These are phyloP conservation scores for Stagonosporopsis vannaccii DNA, from an alignment of 2,329 filamentous ascomycete genomes.

Conservation along the genomic window DNA sequence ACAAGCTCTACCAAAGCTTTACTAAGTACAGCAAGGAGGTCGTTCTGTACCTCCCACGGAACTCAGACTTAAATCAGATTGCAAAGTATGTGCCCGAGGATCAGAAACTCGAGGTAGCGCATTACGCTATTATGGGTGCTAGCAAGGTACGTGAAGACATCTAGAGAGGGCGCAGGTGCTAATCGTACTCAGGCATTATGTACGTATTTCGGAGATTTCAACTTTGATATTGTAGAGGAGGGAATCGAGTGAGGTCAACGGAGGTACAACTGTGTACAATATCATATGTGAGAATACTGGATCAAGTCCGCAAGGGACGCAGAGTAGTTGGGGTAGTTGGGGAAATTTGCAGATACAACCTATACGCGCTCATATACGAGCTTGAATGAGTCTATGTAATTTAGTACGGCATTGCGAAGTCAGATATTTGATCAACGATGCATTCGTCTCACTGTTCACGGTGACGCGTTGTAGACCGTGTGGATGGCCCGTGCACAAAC, in stretches of 20 bases:
- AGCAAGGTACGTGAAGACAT: slow-evolving; percentile 70
- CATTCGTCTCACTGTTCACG: background rate
- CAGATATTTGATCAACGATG: background rate
- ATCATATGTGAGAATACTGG: background rate
- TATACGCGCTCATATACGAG: no score
- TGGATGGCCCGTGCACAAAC: slow-evolving; percentile 2
- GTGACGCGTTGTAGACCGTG: slow-evolving; percentile 1
- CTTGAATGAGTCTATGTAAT: background rate
- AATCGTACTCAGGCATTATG: slow-evolving; percentile 58
- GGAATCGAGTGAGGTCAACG: slow-evolving; percentile 2
- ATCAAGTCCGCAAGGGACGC: background rate
- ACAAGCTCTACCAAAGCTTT: slow-evolving; percentile 52
- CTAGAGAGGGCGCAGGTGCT: background rate
- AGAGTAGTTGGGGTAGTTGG: background rate
- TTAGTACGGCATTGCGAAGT: background rate
- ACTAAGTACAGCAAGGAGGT: slow-evolving; percentile 56
- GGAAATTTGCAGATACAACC: no score
- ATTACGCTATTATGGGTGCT: slow-evolving; percentile 90
- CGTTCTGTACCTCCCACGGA: slow-evolving; percentile 82
- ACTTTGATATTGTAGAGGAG: slow-evolving; percentile 40
- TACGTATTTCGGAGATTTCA: slow-evolving; percentile 64
- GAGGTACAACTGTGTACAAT: background rate
- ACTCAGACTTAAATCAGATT: slow-evolving; percentile 49
- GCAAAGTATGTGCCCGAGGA: slow-evolving; percentile 42
- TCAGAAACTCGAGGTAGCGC: slow-evolving; percentile 54